phyloP scores from a whole-genome alignment of 106 monocot species.

The Triglochin maritima region DNA sequence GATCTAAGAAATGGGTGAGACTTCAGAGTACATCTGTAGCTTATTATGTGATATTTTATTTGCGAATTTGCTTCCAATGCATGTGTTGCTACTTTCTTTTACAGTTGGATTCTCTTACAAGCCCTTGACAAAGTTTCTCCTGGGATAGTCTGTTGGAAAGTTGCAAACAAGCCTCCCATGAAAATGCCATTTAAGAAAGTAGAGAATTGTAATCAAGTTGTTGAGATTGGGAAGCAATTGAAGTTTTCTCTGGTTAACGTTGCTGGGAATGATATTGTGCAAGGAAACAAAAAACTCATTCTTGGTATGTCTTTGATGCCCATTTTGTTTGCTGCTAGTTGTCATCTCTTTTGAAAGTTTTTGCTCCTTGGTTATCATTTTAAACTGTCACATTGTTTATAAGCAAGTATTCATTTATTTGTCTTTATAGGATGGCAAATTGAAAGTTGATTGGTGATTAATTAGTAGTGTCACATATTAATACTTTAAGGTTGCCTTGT shows the following conservation, averaged over 20 bases:
- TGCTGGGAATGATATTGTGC: slow-evolving; percentile 91
- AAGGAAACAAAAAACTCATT: slow-evolving; percentile 86
- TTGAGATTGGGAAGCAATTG: slow-evolving; percentile 74
- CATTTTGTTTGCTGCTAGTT: too few relatives aligned
- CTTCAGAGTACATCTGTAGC: too few relatives aligned
- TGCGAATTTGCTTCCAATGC: too few relatives aligned
- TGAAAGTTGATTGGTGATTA: too few relatives aligned
- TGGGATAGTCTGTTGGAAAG: slow-evolving; percentile 72
- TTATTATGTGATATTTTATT: too few relatives aligned
- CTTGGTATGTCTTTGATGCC: slow-evolving; percentile 32
- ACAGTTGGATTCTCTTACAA: slow-evolving; percentile 79
- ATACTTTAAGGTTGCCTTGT: not conserved
- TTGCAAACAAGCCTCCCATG: slow-evolving; percentile 75
- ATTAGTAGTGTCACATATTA: too few relatives aligned
- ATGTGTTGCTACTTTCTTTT: not conserved
- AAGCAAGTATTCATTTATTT: too few relatives aligned
- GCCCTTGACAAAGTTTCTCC: slow-evolving; percentile 66
- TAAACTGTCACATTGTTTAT: too few relatives aligned
- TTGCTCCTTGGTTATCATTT: too few relatives aligned
- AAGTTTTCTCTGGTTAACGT: slow-evolving; percentile 89
- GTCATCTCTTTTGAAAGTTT: too few relatives aligned
- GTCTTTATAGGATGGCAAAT: too few relatives aligned
- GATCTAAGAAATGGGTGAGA: slow-evolving; percentile 75
- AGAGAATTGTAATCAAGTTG: slow-evolving; percentile 89
- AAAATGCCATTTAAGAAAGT: slow-evolving; percentile 92